Base-by-base conservation (phyloP, 2,329 filamentous ascomycete genomes). In the Didymella lethalis region DNA sequence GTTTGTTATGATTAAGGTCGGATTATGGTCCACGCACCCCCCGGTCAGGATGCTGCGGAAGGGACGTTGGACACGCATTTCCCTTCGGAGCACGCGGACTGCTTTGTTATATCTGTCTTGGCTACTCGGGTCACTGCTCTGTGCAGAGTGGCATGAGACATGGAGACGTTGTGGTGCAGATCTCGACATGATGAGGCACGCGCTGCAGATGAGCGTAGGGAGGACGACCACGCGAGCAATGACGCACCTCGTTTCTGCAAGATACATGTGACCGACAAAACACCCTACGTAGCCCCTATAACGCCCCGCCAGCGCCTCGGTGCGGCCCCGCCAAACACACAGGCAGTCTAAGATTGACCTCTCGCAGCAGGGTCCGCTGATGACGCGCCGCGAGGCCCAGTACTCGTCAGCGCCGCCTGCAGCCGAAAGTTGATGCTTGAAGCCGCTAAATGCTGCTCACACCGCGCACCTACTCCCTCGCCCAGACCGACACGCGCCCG, bases 401-500 rank as follows among this genome's bases (percentile, higher is more conserved):
- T 49, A 46, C 34, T 36, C 48, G 49, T 41, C 53, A 61, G 57
- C 49, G 41, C 52, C 52, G 52, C 62, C 59, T 55, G 51, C 53
- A 65, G 57, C 60, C 60, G 55, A 41, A 64, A 53, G 65, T 62
- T 64, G 64, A 64, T 63, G 63, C 65, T 64, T 63, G 56, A 59
- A 62, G 65, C 62, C 67, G 71, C 65, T 71, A 75, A 70, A 79
- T 79, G 77, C 71, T 79, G 58, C 75, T 79, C 69, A 76, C 75
- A 48, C 74, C 76, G 63, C 76, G 76, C 63, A 75, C 72, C 49
- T 79, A 77, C 64, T 58, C 64, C 29, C 75, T 78, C 62, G 70
- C 77, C 57, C 75, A 76, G 63, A 67, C 65, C 26, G 67, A 54
- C 61, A 64, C 58, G 55, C 61, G 70, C 56, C 60, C 74, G 36